Conservation (phyloP, 768 basidiomycete species). For the Clitopilus hobsonii region DNA sequence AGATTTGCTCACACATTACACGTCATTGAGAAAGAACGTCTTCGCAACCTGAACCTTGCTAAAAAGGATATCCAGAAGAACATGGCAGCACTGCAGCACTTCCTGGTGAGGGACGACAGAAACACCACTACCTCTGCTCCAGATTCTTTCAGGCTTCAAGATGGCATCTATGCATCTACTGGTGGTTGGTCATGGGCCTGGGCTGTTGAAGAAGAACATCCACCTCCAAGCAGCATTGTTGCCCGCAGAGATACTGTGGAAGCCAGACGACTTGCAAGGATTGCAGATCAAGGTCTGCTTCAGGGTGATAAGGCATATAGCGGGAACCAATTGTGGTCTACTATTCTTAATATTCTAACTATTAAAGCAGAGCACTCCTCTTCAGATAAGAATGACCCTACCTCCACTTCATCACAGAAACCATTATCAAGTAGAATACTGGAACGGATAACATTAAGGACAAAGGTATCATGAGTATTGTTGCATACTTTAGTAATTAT, state of each 20-base stretch:
- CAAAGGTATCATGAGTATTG: not conserved
- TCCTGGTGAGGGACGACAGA: slow-evolving; percentile 21
- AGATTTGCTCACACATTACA: slow-evolving; percentile 59
- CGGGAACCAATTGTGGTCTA: slow-evolving; percentile 69
- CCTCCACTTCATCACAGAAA: too few species aligned
- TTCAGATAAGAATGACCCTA: not conserved
- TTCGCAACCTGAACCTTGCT: slow-evolving; percentile 58
- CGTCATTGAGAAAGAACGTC: slow-evolving; percentile 62
- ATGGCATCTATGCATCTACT: slow-evolving; percentile 35
- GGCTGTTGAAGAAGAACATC: slow-evolving; percentile 79
- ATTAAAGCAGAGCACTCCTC: slow-evolving; percentile 6
- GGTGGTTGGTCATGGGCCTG: slow-evolving; percentile 79
- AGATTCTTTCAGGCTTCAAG: slow-evolving; percentile 24
- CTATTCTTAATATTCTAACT: slow-evolving; percentile 62
- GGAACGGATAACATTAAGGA: too few species aligned
- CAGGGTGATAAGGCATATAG: slow-evolving; percentile 56
- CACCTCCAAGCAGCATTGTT: slow-evolving; percentile 90
- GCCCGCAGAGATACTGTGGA: slow-evolving; percentile 84
- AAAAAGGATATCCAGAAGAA: slow-evolving; percentile 56
- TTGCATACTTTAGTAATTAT: not conserved
- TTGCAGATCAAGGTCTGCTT: slow-evolving; percentile 65
- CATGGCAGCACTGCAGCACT: slow-evolving; percentile 42
- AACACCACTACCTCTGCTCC: slow-evolving; percentile 11
- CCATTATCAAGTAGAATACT: too few species aligned
- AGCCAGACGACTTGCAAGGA: slow-evolving; percentile 64